Conservation (phyloP, 768 basidiomycete species). For the Phylloporus scabripes region DNA sequence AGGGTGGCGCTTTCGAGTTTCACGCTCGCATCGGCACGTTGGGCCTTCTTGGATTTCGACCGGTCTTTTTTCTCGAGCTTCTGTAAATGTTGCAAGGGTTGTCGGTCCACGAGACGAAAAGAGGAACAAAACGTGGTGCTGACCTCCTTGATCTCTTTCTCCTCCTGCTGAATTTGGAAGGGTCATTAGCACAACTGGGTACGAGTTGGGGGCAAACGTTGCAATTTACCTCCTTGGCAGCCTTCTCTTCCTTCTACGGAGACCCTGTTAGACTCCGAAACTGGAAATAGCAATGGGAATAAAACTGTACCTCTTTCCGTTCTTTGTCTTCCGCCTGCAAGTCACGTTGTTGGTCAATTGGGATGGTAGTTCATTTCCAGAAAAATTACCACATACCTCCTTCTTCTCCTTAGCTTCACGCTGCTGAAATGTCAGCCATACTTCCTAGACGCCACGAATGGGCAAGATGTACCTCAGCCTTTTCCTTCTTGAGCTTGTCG, state of each 20-base stretch:
- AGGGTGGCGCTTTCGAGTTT: constrained; percentile 21
- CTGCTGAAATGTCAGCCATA: constrained; percentile 33
- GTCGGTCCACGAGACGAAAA: not conserved
- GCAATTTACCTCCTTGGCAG: constrained; percentile 47
- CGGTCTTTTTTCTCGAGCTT: constrained; percentile 54
- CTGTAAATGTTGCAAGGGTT: constrained; percentile 23
- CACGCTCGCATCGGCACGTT: constrained; percentile 31
- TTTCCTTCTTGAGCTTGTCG: constrained; percentile 81
- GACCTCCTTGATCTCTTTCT: constrained; percentile 45
- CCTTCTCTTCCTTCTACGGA: constrained; percentile 47
- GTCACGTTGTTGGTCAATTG: constrained; percentile 3
- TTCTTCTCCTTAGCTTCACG: constrained; percentile 78
- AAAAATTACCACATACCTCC: constrained; percentile 37
- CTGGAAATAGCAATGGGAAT: not conserved
- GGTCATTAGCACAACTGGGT: constrained; percentile 16
- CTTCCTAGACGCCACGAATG: not conserved
- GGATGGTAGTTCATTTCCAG: not conserved
- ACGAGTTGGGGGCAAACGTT: not conserved
- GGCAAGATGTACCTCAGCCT: constrained; percentile 42
- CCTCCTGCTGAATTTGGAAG: constrained; percentile 33
- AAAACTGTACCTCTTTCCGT: constrained; percentile 49
- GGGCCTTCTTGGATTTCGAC: constrained; percentile 48
- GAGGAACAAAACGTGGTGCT: constrained; percentile 2
- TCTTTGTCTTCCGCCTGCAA: constrained; percentile 53
- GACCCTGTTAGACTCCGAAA: constrained; percentile 6